Base-by-base conservation (phyloP, 1,284 basidiomycete genomes). In the Xerocomus amazonicus region DNA sequence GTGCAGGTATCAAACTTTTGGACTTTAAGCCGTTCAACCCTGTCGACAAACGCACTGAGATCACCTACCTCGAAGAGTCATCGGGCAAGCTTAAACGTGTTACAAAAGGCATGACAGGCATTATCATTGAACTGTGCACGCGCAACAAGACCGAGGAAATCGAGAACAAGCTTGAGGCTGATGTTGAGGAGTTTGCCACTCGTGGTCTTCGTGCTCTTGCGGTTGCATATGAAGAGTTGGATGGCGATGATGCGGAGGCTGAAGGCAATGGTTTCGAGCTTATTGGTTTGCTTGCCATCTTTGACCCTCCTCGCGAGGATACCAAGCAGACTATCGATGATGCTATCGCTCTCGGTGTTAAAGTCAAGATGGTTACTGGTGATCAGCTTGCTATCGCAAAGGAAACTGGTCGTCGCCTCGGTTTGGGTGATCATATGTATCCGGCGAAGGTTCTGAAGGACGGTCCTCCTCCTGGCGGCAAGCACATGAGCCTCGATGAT, bases 1-100 rank as follows among this genome's bases (percentile, higher is more conserved):
- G 94, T 60, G 81, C 80, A 52, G 95, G 94, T 47, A 97, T 98
- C 77, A 93, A 91, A 70, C 84, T 97, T 50, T 79, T 97, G 67
- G 93, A 98, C 75, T 99, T 99, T 83, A 97, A 96, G 79, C 94
- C 96, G 17, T 98, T 98, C 84, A 96, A 98, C 81, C 95, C 96
- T 52, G 92, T 96, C 62, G 93, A 96, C 81, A 98, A 98, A 83
- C 92, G 95, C 69, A 98, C 95, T 55, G 94, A 97, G 77, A 95
- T 97, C 68, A 98, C 96, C 49, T 97, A 97, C 79, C 86, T 84
- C 54, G 95, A 97, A 72, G 87, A 94, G 71, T 81, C 92, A 19
- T 83, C 90, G 29, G 94, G 94, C 74, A 92, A 90, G 75, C 84
- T 97, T 62, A 97, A 96, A 84, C 92, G 94, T 66, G 94, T 94